These are phyloP conservation scores for Nephelium lappaceum DNA, from an alignment of 345 rosid species.

Conservation along the genomic window DNA sequence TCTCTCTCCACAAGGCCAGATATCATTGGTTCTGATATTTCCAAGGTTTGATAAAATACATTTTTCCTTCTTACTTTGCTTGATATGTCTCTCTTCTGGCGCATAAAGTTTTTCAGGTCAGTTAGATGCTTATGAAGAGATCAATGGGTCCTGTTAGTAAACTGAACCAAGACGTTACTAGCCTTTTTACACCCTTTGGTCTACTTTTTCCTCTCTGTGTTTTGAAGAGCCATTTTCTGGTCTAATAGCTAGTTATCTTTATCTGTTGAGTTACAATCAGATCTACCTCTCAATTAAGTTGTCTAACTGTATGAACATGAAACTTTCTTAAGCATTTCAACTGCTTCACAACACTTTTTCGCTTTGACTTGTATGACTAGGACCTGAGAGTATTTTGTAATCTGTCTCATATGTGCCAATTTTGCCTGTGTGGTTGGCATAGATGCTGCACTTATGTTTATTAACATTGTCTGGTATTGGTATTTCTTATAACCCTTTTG, in stretches of 20 bases:
- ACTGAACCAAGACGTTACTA: not conserved
- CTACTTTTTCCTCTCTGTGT: not conserved
- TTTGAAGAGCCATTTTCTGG: not conserved
- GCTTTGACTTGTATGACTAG: constrained; percentile 1
- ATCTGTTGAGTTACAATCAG: not conserved
- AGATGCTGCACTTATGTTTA: not conserved
- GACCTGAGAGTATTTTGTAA: not conserved
- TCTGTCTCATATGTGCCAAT: not conserved
- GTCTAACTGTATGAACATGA: not conserved
- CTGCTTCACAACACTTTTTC: not conserved
- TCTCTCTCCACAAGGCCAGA: constrained; percentile 98
- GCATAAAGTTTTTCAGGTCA: not conserved
- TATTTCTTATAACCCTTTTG: not conserved
- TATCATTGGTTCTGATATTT: constrained; percentile 80
- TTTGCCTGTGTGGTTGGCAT: constrained; percentile 5
- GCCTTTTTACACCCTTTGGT: not conserved
- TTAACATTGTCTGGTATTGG: not conserved
- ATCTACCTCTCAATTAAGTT: not conserved
- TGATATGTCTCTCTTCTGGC: not conserved
- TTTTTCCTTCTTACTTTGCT: not conserved
- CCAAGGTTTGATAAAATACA: constrained; percentile 64
- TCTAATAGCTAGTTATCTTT: not conserved
- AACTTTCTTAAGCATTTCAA: not conserved
- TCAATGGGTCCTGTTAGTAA: not conserved
- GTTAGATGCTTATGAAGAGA: not conserved